Evolutionary conservation across 2,329 filamentous ascomycete genomes (phyloP).

Genomic region (Sporothrix brasiliensis): DNA sequence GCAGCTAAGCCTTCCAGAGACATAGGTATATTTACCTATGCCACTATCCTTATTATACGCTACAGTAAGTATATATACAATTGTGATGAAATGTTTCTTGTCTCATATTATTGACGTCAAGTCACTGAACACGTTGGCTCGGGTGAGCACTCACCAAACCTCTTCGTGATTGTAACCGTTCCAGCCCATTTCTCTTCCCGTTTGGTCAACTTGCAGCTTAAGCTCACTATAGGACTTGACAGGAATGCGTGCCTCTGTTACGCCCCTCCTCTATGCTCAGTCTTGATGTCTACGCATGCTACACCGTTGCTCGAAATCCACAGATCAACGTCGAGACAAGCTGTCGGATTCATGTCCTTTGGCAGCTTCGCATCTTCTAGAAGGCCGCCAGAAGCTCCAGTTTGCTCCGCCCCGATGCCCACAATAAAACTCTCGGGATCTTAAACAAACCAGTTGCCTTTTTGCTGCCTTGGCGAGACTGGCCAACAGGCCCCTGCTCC

Average conservation of each 20-base stretch:
- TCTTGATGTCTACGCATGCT: not conserved
- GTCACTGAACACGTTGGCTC: not conserved
- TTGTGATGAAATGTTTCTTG: too few relatives aligned
- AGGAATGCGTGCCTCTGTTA: too few relatives aligned
- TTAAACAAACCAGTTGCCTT: not conserved
- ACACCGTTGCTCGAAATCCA: too few relatives aligned
- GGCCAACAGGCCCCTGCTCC: not conserved
- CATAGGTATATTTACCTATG: not conserved
- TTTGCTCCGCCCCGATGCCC: constrained; percentile 3
- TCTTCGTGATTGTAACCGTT: not conserved
- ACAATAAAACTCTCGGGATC: not conserved
- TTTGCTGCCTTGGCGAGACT: constrained; percentile 9
- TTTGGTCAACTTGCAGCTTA: not conserved
- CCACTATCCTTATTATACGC: too few relatives aligned
- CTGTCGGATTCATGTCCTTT: not conserved
- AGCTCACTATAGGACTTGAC: not conserved
- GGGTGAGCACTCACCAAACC: not conserved
- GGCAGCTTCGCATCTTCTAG: constrained; percentile 12
- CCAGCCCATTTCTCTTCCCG: not conserved
- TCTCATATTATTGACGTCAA: not conserved
- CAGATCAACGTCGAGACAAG: not conserved
- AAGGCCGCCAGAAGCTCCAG: constrained; percentile 22
- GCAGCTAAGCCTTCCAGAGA: not conserved
- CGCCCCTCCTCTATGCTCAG: too few relatives aligned
- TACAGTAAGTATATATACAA: not conserved